Evolutionary conservation across 345 rosid species (phyloP).

Genomic region (Populus euphratica): DNA sequence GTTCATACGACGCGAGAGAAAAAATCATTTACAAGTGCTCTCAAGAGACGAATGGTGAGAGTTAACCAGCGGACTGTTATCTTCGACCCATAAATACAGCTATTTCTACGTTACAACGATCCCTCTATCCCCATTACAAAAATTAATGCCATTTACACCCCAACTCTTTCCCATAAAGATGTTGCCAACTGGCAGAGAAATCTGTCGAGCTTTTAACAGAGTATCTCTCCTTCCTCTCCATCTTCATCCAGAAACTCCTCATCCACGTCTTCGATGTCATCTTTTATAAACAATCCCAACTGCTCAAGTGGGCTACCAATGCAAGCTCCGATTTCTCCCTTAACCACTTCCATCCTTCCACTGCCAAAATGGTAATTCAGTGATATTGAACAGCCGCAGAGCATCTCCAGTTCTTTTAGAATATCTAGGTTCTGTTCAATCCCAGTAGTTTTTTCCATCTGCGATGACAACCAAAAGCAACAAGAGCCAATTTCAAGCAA

Average conservation of each 20-base stretch:
- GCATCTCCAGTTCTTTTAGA: slow-evolving; percentile 47
- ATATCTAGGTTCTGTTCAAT: slow-evolving; percentile 44
- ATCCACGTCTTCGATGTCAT: slow-evolving; percentile 38
- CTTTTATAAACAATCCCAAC: slow-evolving; percentile 61
- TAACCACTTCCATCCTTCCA: slow-evolving; percentile 14
- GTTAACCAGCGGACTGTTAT: not conserved
- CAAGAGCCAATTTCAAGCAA: not conserved
- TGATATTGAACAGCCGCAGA: slow-evolving; percentile 46
- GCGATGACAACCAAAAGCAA: not conserved
- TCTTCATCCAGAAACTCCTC: slow-evolving; percentile 32
- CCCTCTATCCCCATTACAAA: slow-evolving; percentile 12
- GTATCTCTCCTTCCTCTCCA: slow-evolving; percentile 82
- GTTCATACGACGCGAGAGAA: not conserved
- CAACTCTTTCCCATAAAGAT: not conserved
- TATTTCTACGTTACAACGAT: not conserved
- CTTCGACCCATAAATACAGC: not conserved
- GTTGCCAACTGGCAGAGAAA: not conserved
- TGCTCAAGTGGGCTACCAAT: slow-evolving; percentile 38
- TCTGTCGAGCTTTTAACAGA: slow-evolving; percentile 5
- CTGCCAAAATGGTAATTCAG: slow-evolving; percentile 8
- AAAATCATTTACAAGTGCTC: not conserved
- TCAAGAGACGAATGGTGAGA: not conserved
- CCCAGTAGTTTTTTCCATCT: slow-evolving; percentile 62
- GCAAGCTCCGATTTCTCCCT: slow-evolving; percentile 20
- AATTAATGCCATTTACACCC: slow-evolving; percentile 16